phyloP scores from a whole-genome alignment of 2,329 filamentous ascomycete species.

The Grosmannia serpens region DNA sequence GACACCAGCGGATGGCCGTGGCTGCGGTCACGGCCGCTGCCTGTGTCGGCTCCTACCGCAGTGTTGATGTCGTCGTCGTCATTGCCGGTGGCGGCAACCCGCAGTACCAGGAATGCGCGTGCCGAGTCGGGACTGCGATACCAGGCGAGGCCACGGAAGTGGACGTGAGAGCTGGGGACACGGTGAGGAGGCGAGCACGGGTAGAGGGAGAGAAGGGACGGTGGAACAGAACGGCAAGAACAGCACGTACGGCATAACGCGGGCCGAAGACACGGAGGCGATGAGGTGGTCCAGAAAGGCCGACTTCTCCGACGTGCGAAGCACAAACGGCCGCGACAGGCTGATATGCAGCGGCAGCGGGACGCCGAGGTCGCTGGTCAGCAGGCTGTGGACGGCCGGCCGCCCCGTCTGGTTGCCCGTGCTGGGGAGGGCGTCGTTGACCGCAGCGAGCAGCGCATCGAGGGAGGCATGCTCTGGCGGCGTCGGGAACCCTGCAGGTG shows the following conservation, averaged over 20 bases:
- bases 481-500: slow-evolving; percentile 40
- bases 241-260: neutral
- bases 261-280: slow-evolving; percentile 24
- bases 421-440: slow-evolving; percentile 20
- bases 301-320: slow-evolving; percentile 62
- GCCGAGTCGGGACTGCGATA: slow-evolving; percentile 43
- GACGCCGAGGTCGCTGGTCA: slow-evolving; percentile 67
- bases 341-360: slow-evolving; percentile 82
- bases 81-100: slow-evolving; percentile 27
- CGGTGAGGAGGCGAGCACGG: neutral
- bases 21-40: neutral
- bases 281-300: slow-evolving; percentile 49
- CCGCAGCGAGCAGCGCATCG: slow-evolving; percentile 25
- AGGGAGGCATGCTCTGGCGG: slow-evolving; percentile 35
- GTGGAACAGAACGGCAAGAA: no score
- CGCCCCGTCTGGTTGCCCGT: slow-evolving; percentile 5
- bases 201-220: neutral
- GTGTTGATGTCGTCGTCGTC: neutral
- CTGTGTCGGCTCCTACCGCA: slow-evolving; percentile 5
- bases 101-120: slow-evolving; percentile 77
- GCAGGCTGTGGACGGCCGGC: slow-evolving; percentile 47
- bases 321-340: slow-evolving; percentile 68
- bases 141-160: slow-evolving; percentile 31
- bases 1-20: slow-evolving; percentile 42
- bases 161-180: slow-evolving; percentile 24